Conservation (phyloP, 352 stramenopile genomes). For the Paralagenidium karlingii region DNA sequence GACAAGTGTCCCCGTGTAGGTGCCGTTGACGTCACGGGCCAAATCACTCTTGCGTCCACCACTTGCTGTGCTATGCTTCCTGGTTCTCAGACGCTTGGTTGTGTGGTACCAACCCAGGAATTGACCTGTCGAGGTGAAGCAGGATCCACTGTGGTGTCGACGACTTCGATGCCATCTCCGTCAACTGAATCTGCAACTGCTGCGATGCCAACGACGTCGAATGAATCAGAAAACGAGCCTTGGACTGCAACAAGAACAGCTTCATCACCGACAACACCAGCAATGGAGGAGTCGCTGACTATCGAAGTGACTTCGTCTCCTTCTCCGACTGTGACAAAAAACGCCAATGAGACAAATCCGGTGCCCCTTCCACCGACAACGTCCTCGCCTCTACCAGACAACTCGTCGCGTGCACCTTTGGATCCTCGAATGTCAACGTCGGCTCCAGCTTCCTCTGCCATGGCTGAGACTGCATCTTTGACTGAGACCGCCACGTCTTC, state of each 20-base stretch:
- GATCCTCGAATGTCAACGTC: not conserved
- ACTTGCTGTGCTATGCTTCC: slow-evolving; percentile 30
- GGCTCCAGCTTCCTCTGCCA: not conserved
- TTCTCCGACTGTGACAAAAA: not conserved
- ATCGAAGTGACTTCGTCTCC: too few relatives aligned
- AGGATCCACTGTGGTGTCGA: too few relatives aligned
- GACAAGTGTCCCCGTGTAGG: slow-evolving; percentile 20
- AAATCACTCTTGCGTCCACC: slow-evolving; percentile 7
- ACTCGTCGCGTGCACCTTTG: not conserved
- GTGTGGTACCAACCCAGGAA: slow-evolving; percentile 5
- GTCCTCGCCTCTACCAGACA: slow-evolving; percentile 1
- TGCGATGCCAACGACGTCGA: too few relatives aligned
- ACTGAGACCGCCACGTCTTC: not conserved
- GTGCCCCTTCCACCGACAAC: not conserved
- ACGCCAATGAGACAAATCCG: not conserved
- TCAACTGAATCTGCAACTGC: too few relatives aligned
- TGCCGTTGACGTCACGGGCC: slow-evolving; percentile 4
- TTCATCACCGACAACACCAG: not conserved
- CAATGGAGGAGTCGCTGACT: not conserved
- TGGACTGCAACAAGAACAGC: too few relatives aligned
- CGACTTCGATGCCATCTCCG: too few relatives aligned
- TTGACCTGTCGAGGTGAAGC: too few relatives aligned
- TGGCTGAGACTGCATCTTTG: not conserved
- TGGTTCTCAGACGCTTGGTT: slow-evolving; percentile 14
- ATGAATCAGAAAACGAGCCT: too few relatives aligned